Base-by-base conservation (phyloP, 352 stramenopile species). In the Blastocystis sp. region DNA sequence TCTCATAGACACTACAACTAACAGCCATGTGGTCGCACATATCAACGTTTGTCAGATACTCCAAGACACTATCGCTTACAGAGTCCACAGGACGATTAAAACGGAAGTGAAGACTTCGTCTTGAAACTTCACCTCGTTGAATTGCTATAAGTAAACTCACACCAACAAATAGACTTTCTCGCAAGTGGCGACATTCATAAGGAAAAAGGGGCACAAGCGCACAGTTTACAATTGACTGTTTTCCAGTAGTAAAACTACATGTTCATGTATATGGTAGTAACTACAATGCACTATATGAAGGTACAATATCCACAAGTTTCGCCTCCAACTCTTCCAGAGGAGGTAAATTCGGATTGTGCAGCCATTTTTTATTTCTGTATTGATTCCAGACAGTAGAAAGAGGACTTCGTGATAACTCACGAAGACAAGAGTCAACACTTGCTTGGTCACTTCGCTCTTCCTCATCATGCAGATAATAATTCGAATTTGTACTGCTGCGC, bases 21-120 rank as follows among this genome's bases (percentile, higher is more conserved):
- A 85, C 73, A 68, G 73, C 73, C 54, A 85, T 47, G 68, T 85
- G 73, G 47, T 85, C 73, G 63, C 34, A 85, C 73, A 85, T 68
- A 85, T 85, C 73, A 26, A 85, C 73, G n/a, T 85, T 85, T 65
- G 73, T 85, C 47, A 85, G 50, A 30, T 85, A 85, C 30, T 85
- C 50, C 45, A 85, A 47, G 4, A 85, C 53, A 30, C 63, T 85
- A n/a, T 26, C 41, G 41, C 73, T 85, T 26, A 85, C 73, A 69
- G 73, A 85, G 47, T 85, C 73, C 39, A 85, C 50, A 47, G 59
- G 73, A 53, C 73, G 73, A 43, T 85, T 85, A 45, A 85, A 85
- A 53, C 73, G 73, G 39, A 85, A 66, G 47, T 85, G 73, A 24
- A 85, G 73, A 85, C 73, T 85, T 45, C 26, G 30, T n/a, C 73